These are phyloP conservation scores for Syzygium grande DNA, from an alignment of 345 rosid species.

Conservation along the genomic window DNA sequence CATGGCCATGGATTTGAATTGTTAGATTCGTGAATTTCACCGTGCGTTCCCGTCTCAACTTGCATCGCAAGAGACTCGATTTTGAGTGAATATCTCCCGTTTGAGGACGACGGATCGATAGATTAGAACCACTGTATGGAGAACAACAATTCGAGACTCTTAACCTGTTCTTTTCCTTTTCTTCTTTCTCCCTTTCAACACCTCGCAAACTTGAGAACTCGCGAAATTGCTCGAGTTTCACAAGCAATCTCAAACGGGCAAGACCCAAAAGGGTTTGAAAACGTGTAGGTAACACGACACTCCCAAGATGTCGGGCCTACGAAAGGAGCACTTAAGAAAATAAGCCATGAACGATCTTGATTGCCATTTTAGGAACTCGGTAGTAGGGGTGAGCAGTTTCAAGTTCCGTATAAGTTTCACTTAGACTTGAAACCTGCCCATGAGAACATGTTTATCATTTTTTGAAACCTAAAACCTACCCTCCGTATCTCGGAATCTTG, in stretches of 20 bases:
- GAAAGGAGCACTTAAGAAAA: background rate
- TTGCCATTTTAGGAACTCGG: background rate
- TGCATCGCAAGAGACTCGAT: background rate
- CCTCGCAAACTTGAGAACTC: background rate
- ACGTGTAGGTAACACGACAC: background rate
- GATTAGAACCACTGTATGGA: background rate
- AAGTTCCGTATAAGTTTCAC: too few species aligned
- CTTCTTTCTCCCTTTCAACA: background rate
- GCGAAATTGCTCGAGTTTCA: background rate
- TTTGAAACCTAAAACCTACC: too few species aligned
- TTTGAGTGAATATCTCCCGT: background rate
- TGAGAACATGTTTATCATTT: too few species aligned
- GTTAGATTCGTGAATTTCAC: background rate
- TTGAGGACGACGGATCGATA: background rate
- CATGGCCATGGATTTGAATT: background rate
- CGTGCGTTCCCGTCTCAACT: background rate
- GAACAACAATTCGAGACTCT: background rate
- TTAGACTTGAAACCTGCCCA: too few species aligned
- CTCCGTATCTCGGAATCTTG: too few species aligned
- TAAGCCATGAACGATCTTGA: background rate
- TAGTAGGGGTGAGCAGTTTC: too few species aligned
- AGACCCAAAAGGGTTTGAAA: background rate
- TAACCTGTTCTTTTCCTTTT: background rate
- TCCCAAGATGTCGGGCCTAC: background rate
- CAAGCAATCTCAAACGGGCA: background rate